Evolutionary conservation across 2,329 filamentous ascomycete genomes (phyloP).

Genomic region (Zymoseptoria brevis): DNA sequence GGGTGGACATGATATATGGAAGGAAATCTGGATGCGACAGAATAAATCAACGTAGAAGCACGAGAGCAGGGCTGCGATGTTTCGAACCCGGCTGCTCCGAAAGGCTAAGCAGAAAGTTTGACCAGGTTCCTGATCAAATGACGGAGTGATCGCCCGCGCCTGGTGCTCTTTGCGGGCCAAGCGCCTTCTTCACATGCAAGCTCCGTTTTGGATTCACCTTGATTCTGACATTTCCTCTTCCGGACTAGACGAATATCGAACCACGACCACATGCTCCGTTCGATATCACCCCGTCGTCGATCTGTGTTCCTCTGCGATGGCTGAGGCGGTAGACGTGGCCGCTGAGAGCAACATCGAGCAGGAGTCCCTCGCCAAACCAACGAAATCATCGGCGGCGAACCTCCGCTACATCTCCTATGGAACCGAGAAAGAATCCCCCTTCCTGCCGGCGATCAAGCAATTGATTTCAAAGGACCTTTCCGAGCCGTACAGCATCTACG

Average conservation of each 20-base stretch:
- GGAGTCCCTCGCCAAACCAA: not conserved
- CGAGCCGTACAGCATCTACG: constrained; percentile 98
- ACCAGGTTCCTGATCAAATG: not conserved
- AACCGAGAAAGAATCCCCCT: constrained; percentile 50
- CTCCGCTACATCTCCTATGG: constrained; percentile 53
- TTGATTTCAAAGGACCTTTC: constrained; percentile 94
- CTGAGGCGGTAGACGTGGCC: constrained; percentile 1
- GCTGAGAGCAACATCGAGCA: constrained; percentile 4
- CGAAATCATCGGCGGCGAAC: not conserved
- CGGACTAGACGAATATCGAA: not conserved
- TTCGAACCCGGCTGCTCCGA: not conserved
- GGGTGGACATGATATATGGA: constrained; percentile 22
- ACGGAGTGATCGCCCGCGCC: not conserved
- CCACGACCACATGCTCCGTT: not conserved
- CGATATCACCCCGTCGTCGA: not conserved
- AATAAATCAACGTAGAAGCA: not conserved
- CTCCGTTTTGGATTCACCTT: not conserved
- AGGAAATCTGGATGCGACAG: not conserved
- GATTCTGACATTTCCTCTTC: not conserved
- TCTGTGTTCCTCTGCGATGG: constrained; percentile 2
- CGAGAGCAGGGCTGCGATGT: not conserved
- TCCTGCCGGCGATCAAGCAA: constrained; percentile 79
- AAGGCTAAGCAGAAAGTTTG: not conserved
- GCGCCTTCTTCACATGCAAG: not conserved
- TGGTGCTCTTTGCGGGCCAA: not conserved